Evolutionary conservation across 345 rosid genomes (phyloP).

Genomic region (Acer campestre): DNA sequence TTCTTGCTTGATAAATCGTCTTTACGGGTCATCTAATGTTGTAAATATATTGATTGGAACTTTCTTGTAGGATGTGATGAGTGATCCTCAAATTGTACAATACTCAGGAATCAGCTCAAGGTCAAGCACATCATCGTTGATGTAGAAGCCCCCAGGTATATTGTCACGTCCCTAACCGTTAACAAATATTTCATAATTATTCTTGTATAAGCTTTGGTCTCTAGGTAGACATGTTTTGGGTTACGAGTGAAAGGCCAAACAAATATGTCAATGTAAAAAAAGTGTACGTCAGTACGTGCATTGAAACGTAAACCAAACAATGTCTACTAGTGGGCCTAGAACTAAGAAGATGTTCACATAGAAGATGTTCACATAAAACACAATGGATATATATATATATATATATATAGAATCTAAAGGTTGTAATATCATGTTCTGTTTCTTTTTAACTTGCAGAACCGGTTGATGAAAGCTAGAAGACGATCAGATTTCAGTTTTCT

Average conservation of each 20-base stretch:
- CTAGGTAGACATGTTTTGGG: no score
- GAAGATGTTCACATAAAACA: not conserved
- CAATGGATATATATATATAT: not conserved
- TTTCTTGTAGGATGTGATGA: slow-evolving; percentile 43
- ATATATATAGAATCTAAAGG: not conserved
- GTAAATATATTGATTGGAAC: not conserved
- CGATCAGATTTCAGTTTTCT: not conserved
- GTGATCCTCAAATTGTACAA: slow-evolving; percentile 8
- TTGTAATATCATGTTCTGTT: not conserved
- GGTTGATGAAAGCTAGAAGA: not conserved
- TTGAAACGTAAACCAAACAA: no score
- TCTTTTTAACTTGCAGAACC: not conserved
- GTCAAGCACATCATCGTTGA: not conserved
- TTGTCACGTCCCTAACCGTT: no score
- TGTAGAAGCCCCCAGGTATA: not conserved
- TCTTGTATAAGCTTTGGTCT: not conserved
- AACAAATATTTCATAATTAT: not conserved
- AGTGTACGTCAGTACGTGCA: no score
- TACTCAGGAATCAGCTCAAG: slow-evolving; percentile 5
- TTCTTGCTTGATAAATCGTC: not conserved
- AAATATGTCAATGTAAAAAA: not conserved
- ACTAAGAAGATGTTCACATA: not conserved
- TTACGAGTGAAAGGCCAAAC: no score
- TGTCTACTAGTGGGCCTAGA: not conserved
- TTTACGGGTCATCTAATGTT: not conserved